Evolutionary conservation across 352 stramenopile species (phyloP).

Genomic region (Phytophthora colocasiae): DNA sequence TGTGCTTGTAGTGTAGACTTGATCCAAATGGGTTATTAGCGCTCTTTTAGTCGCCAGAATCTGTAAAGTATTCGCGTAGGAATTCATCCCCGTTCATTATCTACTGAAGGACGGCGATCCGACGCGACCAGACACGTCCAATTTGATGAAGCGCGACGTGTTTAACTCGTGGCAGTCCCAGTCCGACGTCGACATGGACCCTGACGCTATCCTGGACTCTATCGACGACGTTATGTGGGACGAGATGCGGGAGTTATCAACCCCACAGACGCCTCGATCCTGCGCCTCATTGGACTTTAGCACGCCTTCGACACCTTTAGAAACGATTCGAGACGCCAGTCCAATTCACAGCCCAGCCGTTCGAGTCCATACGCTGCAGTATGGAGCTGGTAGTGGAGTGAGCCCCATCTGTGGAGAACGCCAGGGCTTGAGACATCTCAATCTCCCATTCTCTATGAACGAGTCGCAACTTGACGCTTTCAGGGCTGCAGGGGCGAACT

Average conservation of each 20-base stretch:
- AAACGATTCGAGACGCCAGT: conserved; percentile 23
- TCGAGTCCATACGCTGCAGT: conserved; percentile 16
- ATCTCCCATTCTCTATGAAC: conserved; percentile 11
- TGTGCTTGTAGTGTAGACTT: no score
- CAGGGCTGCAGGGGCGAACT: no score
- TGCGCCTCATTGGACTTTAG: not conserved
- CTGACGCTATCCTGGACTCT: conserved; percentile 12
- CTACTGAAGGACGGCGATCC: no score
- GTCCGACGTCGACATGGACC: conserved; percentile 1
- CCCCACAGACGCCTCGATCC: not conserved
- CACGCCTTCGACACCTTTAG: conserved; percentile 1
- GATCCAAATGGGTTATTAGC: not conserved
- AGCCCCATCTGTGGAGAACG: conserved; percentile 28
- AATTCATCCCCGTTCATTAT: no score
- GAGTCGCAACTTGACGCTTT: not conserved
- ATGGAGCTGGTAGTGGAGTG: not conserved
- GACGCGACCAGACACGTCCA: not conserved
- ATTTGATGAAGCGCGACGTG: conserved; percentile 18
- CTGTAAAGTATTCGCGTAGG: no score
- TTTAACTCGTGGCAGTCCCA: not conserved
- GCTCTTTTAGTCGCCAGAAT: not conserved
- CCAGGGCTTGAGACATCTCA: conserved; percentile 8
- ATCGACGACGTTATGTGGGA: conserved; percentile 34
- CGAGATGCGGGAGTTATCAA: conserved; percentile 14
- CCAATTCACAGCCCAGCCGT: conserved; percentile 16